A percentile compares a stretch with the other conserved stretches of the same genome.
Evolutionary conservation across 495 filamentous ascomycete species (phyloP).

Genomic region (Peziza echinospora): DNA sequence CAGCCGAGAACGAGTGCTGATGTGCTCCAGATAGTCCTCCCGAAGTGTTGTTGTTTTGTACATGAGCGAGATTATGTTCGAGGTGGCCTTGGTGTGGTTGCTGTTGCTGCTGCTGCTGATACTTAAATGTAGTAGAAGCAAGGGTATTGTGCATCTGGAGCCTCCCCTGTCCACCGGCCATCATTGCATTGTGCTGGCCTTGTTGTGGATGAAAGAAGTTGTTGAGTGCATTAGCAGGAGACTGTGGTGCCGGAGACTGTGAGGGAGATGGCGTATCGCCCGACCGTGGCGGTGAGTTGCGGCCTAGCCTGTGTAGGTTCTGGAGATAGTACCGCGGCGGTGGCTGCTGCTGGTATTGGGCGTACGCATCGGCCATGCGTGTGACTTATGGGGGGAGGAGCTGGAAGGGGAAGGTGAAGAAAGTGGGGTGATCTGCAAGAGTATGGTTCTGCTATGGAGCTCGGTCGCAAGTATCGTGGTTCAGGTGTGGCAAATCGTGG

Average conservation of each 20-base stretch:
- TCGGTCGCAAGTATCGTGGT: not conserved
- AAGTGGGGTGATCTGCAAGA: too few relatives aligned
- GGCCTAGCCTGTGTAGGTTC: conserved; percentile 9
- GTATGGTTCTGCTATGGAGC: not conserved
- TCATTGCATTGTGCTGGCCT: conserved; percentile 40
- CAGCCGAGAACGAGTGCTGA: conserved; percentile 61
- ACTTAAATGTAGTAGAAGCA: conserved; percentile 25
- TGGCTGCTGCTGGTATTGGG: conserved; percentile 16
- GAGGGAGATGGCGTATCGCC: conserved; percentile 47
- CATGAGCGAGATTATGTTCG: conserved; percentile 36
- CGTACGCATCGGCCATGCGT: conserved; percentile 22
- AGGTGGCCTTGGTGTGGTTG: conserved; percentile 17
- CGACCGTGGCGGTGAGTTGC: conserved; percentile 17
- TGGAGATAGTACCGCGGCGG: conserved; percentile 6
- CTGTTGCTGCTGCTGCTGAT: conserved; percentile 47
- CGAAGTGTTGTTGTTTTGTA: conserved; percentile 48
- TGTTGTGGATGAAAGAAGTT: conserved; percentile 63
- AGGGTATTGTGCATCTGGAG: conserved; percentile 12
- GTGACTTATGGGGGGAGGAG: too few relatives aligned
- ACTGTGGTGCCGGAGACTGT: conserved; percentile 46
- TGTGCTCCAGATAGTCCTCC: conserved; percentile 36
- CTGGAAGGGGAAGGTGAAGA: too few relatives aligned
- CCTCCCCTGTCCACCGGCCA: conserved; percentile 41
- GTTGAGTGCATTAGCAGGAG: conserved; percentile 41
- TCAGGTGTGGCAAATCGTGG: not conserved